A percentile compares a stretch with the other conserved stretches of the same genome.
phyloP scores from a whole-genome alignment of 495 filamentous ascomycete species.

The Neurospora tetrasperma region DNA sequence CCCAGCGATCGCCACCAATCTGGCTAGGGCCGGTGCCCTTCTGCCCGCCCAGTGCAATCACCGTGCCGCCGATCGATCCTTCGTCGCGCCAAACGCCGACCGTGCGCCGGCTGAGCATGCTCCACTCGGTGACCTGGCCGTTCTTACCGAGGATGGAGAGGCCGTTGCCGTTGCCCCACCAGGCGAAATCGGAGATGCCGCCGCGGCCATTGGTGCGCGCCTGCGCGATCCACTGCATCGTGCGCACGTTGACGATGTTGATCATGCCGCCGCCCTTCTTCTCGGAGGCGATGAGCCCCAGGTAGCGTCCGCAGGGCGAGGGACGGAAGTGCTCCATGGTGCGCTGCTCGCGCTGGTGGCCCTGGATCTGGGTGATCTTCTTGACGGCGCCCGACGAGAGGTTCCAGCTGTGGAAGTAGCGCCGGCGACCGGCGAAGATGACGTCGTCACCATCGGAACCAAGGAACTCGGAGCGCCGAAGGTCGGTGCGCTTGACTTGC shows the following conservation, averaged over 20 bases:
- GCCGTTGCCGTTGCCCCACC: constrained; percentile 75
- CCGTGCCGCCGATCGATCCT: constrained; percentile 76
- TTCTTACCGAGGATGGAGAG: constrained; percentile 71
- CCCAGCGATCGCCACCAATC: constrained; percentile 77
- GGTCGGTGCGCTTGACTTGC: constrained; percentile 69
- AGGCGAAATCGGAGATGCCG: constrained; percentile 79
- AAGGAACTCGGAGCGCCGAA: constrained; percentile 71
- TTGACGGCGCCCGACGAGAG: constrained; percentile 68
- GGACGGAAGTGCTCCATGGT: constrained; percentile 85
- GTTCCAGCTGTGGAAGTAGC: constrained; percentile 94
- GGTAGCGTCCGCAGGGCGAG: constrained; percentile 73
- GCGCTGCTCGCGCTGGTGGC: constrained; percentile 71
- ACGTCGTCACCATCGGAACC: constrained; percentile 51
- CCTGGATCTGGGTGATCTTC: constrained; percentile 67
- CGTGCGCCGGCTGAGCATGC: constrained; percentile 50
- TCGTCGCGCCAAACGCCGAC: constrained; percentile 82
- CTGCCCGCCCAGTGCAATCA: constrained; percentile 63
- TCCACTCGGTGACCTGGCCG: constrained; percentile 91
- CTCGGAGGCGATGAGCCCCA: constrained; percentile 66
- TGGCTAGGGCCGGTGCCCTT: constrained; percentile 37
- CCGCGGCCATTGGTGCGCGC: constrained; percentile 73
- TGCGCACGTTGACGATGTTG: constrained; percentile 72
- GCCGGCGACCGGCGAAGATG: constrained; percentile 74
- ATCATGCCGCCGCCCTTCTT: constrained; percentile 79
- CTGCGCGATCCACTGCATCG: constrained; percentile 78